Evolutionary conservation across 2,329 filamentous ascomycete genomes (phyloP).

Genomic region (Alternaria rosae): DNA sequence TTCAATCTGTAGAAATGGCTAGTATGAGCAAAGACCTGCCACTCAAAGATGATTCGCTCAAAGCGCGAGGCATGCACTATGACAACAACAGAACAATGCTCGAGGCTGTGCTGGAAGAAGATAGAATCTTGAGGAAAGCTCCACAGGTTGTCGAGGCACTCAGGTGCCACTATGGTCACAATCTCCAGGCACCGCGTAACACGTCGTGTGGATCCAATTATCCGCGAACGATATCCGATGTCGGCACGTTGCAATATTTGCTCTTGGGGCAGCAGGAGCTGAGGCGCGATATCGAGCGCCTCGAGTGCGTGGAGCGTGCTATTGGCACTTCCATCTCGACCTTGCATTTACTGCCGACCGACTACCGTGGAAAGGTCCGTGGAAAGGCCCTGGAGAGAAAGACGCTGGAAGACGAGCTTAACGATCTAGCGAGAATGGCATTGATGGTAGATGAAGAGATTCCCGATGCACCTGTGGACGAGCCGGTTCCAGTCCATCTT

Average conservation of each 20-base stretch:
- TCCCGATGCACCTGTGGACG: not conserved
- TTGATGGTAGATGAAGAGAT: not conserved
- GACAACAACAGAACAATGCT: not conserved
- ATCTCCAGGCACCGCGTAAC: not conserved
- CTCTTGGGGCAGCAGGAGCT: constrained; percentile 1
- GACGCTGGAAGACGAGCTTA: fast-evolving
- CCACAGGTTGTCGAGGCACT: not conserved
- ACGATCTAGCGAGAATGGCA: not conserved
- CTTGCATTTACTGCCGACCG: not conserved
- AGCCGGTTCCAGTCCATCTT: not conserved
- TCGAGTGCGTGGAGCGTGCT: not conserved
- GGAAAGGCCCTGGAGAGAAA: not conserved
- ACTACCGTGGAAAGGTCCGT: not conserved
- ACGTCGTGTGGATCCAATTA: not conserved
- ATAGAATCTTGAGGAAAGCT: not conserved
- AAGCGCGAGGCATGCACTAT: not conserved
- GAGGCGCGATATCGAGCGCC: constrained; percentile 5
- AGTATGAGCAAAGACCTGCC: not conserved
- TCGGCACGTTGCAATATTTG: not conserved
- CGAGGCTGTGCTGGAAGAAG: not conserved
- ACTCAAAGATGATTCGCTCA: not conserved
- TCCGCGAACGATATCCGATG: not conserved
- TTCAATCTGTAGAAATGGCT: not conserved
- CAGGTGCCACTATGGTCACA: not conserved
- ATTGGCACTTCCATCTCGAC: not conserved